Conservation (phyloP, 441 rosid genomes). For the Adansonia gregorii region DNA sequence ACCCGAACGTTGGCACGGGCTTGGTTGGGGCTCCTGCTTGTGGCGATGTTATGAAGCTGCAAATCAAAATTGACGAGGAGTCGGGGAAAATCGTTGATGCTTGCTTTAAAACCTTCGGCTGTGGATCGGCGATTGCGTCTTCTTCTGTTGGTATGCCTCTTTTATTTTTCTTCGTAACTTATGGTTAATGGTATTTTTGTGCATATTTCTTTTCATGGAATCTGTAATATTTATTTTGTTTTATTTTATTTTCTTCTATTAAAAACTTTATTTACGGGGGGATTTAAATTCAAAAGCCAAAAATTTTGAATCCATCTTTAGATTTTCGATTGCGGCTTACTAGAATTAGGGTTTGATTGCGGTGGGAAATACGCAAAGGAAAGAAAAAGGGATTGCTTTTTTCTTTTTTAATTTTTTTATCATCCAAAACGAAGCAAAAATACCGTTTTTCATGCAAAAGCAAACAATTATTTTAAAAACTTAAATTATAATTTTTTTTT, state of each 20-base stretch:
- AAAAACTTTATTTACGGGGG: no score
- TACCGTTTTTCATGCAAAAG: neutral
- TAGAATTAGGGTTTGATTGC: neutral
- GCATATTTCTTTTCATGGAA: neutral
- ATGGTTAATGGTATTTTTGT: no score
- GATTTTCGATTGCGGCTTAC: neutral
- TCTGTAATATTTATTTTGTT: neutral
- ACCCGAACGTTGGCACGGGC: constrained; percentile 79
- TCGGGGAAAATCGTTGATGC: constrained; percentile 87
- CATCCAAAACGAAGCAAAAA: neutral
- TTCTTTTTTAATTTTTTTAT: no score
- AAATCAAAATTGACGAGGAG: constrained; percentile 82
- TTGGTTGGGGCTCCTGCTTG: constrained; percentile 97
- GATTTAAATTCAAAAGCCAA: neutral
- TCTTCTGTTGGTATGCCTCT: constrained; percentile 19
- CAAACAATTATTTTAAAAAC: neutral
- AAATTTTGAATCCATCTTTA: neutral
- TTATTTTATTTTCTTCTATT: neutral
- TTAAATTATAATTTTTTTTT: neutral
- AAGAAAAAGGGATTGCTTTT: neutral
- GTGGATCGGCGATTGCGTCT: constrained; percentile 93
- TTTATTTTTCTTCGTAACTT: neutral
- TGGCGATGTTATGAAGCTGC: constrained; percentile 98
- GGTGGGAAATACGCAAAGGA: neutral
- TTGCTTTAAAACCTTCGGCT: constrained; percentile 93